Base-by-base conservation (phyloP, 352 stramenopile genomes). In the Phytophthora rubi region DNA sequence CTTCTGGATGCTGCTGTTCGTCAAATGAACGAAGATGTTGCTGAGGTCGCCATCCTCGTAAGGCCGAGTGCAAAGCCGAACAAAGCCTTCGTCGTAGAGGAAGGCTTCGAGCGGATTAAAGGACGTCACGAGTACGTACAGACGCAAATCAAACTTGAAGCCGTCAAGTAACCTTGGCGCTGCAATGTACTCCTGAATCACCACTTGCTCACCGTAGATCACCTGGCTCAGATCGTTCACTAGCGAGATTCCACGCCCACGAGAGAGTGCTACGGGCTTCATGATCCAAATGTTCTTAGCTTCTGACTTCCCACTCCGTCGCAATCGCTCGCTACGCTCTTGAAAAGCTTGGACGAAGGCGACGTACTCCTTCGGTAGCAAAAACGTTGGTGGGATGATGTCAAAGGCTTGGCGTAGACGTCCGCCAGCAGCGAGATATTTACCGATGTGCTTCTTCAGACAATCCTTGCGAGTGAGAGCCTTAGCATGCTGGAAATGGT, bases 1-100 rank as follows among this genome's bases (percentile, higher is more conserved):
- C 67, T 97, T 97, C 69, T 98, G 92, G 71, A 98, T 96, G 53
- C 90, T 97, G 73, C 90, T 97, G 79, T 99, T 99, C 9, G 96
- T 99, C 9, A 99, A 73, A 64, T 99, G 96, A 35, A 98, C 89
- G 18, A 97, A 96, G 10, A 94, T 76, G 72, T 98, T 93, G 47
- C 63, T 68, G 13, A 97, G 48, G 49, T 88, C 80, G 8, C 86
- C 70, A 39, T 91, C 70, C 42, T 91, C 71, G 73, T 98, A 99
- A 13, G 69, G 67, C 32, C 88, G 68, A 47, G 91, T 98, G 56
- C 91, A 97, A 49, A 98, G 80, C 7, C 96, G 83, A 47, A 97
- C 92, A 59, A 99, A 97, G 15, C 95, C 96, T 64, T 98, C 91
- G 54, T 94, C 84, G 71, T 98, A 98, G 39, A 99, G 88, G 58